Percentiles rank a stretch among this genome's conserved stretches.
phyloP scores from a whole-genome alignment of 495 filamentous ascomycete genomes.

The Penicillium argentinense region DNA sequence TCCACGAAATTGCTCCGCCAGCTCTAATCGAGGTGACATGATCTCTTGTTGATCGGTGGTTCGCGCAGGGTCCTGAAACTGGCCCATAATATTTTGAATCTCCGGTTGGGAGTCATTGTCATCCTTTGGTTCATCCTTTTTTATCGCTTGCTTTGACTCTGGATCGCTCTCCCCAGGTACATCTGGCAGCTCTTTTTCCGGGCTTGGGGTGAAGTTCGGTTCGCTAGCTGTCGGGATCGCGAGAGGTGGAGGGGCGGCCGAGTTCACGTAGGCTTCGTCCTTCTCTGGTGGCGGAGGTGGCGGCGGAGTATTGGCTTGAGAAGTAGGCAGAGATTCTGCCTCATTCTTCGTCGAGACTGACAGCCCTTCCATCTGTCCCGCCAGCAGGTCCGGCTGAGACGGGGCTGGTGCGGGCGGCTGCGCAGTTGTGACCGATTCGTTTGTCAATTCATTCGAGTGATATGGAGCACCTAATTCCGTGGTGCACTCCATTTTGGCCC shows the following conservation, averaged over 20 bases:
- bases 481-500: slow-evolving; percentile 16
- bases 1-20: slow-evolving; percentile 66
- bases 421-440: slow-evolving; percentile 5
- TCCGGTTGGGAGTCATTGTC: slow-evolving; percentile 71
- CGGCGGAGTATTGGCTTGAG: slow-evolving; percentile 27
- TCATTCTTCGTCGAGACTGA: slow-evolving; percentile 30
- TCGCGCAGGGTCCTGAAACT: slow-evolving; percentile 67
- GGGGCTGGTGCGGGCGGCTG: slow-evolving; percentile 10
- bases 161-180: slow-evolving; percentile 52
- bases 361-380: slow-evolving; percentile 35
- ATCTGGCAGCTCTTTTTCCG: slow-evolving; percentile 54
- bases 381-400: slow-evolving; percentile 26
- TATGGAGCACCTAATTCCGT: slow-evolving; percentile 2
- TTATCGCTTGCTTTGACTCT: slow-evolving; percentile 48
- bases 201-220: slow-evolving; percentile 37
- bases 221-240: slow-evolving; percentile 48
- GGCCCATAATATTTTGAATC: slow-evolving; percentile 95
- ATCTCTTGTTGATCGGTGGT: slow-evolving; percentile 71
- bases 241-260: slow-evolving; percentile 64
- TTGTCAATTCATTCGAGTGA: slow-evolving; percentile 4
- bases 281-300: slow-evolving; percentile 47
- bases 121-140: slow-evolving; percentile 52
- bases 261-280: slow-evolving; percentile 61
- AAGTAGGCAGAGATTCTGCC: slow-evolving; percentile 14
- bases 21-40: slow-evolving; percentile 76